Percentiles rank a stretch among this genome's conserved stretches.
Evolutionary conservation across 2,329 filamentous ascomycete genomes (phyloP).

Genomic region (Colletotrichum melonis): DNA sequence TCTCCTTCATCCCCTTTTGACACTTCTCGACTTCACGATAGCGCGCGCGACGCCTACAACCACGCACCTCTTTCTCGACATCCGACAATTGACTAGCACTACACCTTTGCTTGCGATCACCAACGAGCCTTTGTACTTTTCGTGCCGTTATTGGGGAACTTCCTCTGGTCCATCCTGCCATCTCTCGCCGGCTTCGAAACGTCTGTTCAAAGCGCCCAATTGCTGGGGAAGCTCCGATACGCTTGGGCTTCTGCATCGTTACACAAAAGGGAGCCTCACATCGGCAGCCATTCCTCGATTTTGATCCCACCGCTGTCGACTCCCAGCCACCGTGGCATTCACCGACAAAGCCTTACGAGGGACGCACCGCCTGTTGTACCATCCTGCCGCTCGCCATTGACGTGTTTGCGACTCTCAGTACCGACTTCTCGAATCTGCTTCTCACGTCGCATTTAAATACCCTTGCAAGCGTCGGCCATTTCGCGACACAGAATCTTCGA

Average conservation of each 20-base stretch:
- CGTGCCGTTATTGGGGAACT: neutral
- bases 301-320: neutral
- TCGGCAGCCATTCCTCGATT: conserved; percentile 13
- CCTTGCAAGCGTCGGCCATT: neutral
- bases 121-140: neutral
- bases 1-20: conserved; percentile 13
- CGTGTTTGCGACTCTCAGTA: neutral
- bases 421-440: neutral
- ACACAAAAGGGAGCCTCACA: conserved; percentile 5
- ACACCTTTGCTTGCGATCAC: neutral
- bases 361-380: conserved; percentile 1
- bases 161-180: neutral
- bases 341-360: neutral
- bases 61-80: neutral
- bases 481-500: conserved; percentile 22
- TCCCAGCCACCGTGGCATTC: conserved; percentile 16
- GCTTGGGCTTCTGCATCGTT: conserved; percentile 21
- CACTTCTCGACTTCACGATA: conserved; percentile 1
- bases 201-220: conserved; percentile 24
- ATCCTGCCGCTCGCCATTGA: neutral
- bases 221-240: conserved; percentile 32
- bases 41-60: neutral
- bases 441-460: neutral
- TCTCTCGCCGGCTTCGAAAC: neutral
- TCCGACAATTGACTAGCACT: neutral